phyloP scores from a whole-genome alignment of 257 asterid genomes.

The Nemophila menziesii region DNA sequence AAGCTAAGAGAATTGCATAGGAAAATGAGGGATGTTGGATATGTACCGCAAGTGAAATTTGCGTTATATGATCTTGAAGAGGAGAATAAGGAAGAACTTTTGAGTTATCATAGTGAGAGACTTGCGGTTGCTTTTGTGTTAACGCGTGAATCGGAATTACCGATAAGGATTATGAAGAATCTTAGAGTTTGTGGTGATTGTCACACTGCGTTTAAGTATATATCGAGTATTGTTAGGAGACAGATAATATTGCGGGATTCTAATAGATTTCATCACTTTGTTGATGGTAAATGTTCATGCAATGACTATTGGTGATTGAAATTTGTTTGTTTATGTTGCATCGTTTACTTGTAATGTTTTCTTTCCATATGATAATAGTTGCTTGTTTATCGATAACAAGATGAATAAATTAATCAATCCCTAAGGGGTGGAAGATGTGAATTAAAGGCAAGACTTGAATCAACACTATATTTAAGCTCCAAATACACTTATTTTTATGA shows the following conservation, averaged over 20 bases:
- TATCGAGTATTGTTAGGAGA: conserved; percentile 51
- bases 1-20: conserved; percentile 49
- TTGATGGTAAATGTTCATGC: conserved; percentile 67
- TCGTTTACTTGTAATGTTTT: too few species aligned
- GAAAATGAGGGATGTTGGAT: conserved; percentile 71
- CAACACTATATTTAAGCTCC: too few species aligned
- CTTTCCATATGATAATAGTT: too few species aligned
- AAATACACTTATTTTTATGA: too few species aligned
- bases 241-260: conserved; percentile 68
- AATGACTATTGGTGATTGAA: conserved; percentile 71
- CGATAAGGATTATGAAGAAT: conserved; percentile 84
- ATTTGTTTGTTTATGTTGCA: too few species aligned
- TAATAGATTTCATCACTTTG: conserved; percentile 83
- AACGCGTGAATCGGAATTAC: conserved; percentile 43
- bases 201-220: conserved; percentile 63
- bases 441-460: too few species aligned
- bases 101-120: conserved; percentile 78
- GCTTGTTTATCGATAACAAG: too few species aligned
- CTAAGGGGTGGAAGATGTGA: too few species aligned
- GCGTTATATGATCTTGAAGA: conserved; percentile 63
- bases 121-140: conserved; percentile 82
- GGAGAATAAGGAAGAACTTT: conserved; percentile 76
- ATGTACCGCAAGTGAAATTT: conserved; percentile 44
- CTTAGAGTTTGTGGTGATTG: conserved; percentile 90
- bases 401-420: too few species aligned